Evolutionary conservation across 805 yeast species (phyloP), one percentile per base, ranked within the genome.

Genomic region (Cyberlindnera mrakii): DNA sequence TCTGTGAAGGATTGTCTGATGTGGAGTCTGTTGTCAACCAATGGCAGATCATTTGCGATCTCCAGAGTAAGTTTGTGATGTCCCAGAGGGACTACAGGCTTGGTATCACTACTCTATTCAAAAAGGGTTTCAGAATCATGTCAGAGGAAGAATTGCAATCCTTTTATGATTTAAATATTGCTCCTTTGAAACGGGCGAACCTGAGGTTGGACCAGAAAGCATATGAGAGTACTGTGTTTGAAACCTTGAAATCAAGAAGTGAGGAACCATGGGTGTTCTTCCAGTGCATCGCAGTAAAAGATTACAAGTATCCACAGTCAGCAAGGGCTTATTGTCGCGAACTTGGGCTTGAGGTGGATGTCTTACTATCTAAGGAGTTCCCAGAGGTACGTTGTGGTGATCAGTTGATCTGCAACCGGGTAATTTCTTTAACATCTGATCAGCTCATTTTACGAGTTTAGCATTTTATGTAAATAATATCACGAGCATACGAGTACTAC

Each of bases 11-110:
- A 6, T 30, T 48, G 10, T 44, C 36, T 39, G 47, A 48, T 30
- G 27, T 48, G 31, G 51, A 48, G 27, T 35, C 39, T 14, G 29
- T 48, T 10, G 18, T 43, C 27, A 48, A 48, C 30, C 51, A 48
- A 20, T 45, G 49, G 51, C 51, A 48, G 40, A 10, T 48, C 10
- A 43, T 48, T 8, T 29, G 27, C n/a, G 27, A 18, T 20, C 39
- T 45, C 4, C 51, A 48, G 18, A 8, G 15, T 6, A 39, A 43
- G 27, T 48, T 48, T 37, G 37, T 48, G 3, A 33, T 19, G 8
- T 33, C 47, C 11, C 49, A 48, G 23, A 19, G 15, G 11, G 41
- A 48, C 30, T 48, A 45, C 37, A 48, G 41, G 30, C 45, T 48
- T 40, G 51, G 51, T 9, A 20, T 41, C 11, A 34, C 31, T 27